Conservation (phyloP, 805 yeast genomes). For the Saturnispora diversa region DNA sequence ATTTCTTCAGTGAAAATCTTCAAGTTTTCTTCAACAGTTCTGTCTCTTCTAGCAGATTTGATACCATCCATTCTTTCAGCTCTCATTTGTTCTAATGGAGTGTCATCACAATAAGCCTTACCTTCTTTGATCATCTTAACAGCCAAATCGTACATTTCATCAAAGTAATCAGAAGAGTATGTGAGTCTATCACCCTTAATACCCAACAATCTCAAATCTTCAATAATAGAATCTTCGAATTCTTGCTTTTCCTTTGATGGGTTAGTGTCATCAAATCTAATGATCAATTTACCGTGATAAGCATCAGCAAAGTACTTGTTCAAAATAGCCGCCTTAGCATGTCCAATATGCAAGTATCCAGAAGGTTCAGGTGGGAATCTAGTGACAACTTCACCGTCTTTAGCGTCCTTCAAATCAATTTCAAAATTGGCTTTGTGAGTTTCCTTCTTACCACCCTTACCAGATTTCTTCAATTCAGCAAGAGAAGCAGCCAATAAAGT, state of each 20-base stretch:
- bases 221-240: conserved; percentile 88
- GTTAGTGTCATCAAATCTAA: conserved; percentile 97
- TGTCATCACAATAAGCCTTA: conserved; percentile 95
- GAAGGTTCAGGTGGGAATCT: conserved; percentile 99
- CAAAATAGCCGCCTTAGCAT: conserved; percentile 95
- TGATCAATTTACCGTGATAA: conserved; percentile 92
- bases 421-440: conserved; percentile 91
- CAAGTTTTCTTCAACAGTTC: conserved; percentile 88
- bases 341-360: conserved; percentile 98
- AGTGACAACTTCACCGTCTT: conserved; percentile 91
- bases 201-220: conserved; percentile 84
- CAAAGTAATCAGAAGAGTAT: conserved; percentile 90
- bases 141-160: conserved; percentile 82
- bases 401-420: conserved; percentile 86
- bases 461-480: conserved; percentile 63
- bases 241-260: conserved; percentile 95
- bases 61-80: conserved; percentile 98
- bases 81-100: conserved; percentile 91
- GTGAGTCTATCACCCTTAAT: conserved; percentile 86
- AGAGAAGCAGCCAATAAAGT: conserved; percentile 61
- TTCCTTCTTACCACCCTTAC: conserved; percentile 73
- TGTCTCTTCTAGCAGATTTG: conserved; percentile 84
- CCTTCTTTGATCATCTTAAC: conserved; percentile 87
- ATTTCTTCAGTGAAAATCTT: conserved; percentile 80
- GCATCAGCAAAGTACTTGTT: conserved; percentile 94